Conservation (phyloP, 2,329 filamentous ascomycete genomes). For the Penicillium brevicompactum region DNA sequence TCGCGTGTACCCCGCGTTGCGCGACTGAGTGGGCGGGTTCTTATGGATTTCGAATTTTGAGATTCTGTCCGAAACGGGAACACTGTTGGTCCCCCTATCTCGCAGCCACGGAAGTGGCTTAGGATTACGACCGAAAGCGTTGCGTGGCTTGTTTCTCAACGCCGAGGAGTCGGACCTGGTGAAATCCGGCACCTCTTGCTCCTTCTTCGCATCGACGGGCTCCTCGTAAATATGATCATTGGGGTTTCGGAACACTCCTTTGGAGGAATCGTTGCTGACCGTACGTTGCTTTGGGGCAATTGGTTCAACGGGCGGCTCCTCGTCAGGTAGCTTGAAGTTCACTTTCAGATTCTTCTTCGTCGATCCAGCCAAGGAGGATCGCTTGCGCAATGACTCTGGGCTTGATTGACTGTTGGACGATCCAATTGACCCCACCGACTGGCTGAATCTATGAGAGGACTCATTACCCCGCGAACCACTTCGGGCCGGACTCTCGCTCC, state of each 20-base stretch:
- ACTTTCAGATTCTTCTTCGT: slow-evolving; percentile 42
- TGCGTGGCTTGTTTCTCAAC: slow-evolving; percentile 63
- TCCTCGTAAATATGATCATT: slow-evolving; percentile 80
- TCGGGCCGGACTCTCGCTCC: slow-evolving; percentile 44
- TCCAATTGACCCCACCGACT: slow-evolving; percentile 18
- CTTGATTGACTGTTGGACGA: slow-evolving; percentile 23
- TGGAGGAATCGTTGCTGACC: slow-evolving; percentile 43
- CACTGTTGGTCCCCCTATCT: slow-evolving; percentile 40
- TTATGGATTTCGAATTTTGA: slow-evolving; percentile 74
- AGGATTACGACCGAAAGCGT: slow-evolving; percentile 56
- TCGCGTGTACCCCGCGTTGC: slow-evolving; percentile 75
- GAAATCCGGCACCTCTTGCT: slow-evolving; percentile 25
- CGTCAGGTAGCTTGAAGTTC: slow-evolving; percentile 41
- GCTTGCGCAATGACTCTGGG: slow-evolving; percentile 18
- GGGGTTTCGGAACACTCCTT: slow-evolving; percentile 60
- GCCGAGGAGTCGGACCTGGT: slow-evolving; percentile 46
- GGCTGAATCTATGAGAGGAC: slow-evolving; percentile 14
- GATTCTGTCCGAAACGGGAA: slow-evolving; percentile 48
- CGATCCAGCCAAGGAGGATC: slow-evolving; percentile 26
- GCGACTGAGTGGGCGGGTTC: slow-evolving; percentile 80
- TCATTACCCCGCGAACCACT: not conserved
- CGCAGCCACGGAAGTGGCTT: slow-evolving; percentile 45
- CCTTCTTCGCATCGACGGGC: slow-evolving; percentile 56
- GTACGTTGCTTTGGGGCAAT: slow-evolving; percentile 29
- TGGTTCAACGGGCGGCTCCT: slow-evolving; percentile 21